Percentiles rank a stretch among this genome's conserved stretches.
These are phyloP conservation scores for Colletotrichum tanaceti DNA, from an alignment of 2,329 filamentous ascomycete genomes.

Conservation along the genomic window DNA sequence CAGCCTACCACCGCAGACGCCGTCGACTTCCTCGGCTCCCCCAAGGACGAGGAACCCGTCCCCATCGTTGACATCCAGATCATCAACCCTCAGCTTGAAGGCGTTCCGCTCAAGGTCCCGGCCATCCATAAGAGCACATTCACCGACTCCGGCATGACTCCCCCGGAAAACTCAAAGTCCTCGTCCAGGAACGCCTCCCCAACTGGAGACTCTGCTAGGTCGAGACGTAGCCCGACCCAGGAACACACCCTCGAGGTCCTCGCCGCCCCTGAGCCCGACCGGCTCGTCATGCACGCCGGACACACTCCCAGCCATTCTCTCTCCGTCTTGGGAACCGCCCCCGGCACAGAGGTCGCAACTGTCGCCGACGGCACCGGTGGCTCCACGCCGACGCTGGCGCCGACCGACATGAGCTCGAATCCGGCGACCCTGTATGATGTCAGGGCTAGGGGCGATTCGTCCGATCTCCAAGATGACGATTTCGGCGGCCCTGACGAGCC, in stretches of 20 bases:
- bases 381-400: constrained; percentile 49
- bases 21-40: constrained; percentile 52
- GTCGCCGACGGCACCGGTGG: constrained; percentile 55
- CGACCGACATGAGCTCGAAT: constrained; percentile 41
- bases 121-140: constrained; percentile 66
- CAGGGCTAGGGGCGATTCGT: constrained; percentile 29
- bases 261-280: constrained; percentile 59
- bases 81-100: constrained; percentile 69
- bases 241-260: constrained; percentile 60
- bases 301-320: constrained; percentile 72
- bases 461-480: constrained; percentile 34
- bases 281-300: constrained; percentile 71
- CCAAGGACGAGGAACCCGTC: constrained; percentile 51
- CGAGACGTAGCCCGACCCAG: constrained; percentile 49
- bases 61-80: constrained; percentile 68
- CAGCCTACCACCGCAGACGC: constrained; percentile 50
- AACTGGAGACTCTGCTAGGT: constrained; percentile 42
- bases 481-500: constrained; percentile 43
- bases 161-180: constrained; percentile 44
- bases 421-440: constrained; percentile 36
- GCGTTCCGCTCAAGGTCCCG: constrained; percentile 66
- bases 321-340: constrained; percentile 60
- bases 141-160: constrained; percentile 50
- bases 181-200: constrained; percentile 48
- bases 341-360: constrained; percentile 55